Evolutionary conservation across 768 basidiomycete species (phyloP).

Genomic region (Mycena haematopus): DNA sequence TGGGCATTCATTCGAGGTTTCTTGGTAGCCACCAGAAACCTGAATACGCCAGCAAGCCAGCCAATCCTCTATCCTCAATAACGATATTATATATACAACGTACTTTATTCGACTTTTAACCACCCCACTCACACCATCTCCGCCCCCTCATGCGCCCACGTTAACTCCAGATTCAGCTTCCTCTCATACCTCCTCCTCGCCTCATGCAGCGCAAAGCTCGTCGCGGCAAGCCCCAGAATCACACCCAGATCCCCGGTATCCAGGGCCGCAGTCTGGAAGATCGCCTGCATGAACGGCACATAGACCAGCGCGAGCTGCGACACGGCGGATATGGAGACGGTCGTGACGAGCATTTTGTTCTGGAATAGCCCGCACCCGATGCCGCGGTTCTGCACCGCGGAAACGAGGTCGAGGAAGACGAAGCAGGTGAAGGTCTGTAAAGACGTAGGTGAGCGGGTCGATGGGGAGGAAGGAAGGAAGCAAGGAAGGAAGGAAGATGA

Average conservation of each 20-base stretch:
- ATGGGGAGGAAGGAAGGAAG: too few relatives aligned
- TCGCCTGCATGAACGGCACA: conserved; percentile 85
- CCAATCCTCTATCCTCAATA: too few relatives aligned
- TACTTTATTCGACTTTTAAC: too few relatives aligned
- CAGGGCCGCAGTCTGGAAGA: conserved; percentile 94
- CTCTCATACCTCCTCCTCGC: conserved; percentile 80
- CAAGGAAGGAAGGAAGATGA: too few relatives aligned
- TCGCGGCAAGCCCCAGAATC: conserved; percentile 69
- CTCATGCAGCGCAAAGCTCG: conserved; percentile 79
- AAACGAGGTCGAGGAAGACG: conserved; percentile 96
- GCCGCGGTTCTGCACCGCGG: conserved; percentile 93
- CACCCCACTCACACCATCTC: conserved; percentile 62
- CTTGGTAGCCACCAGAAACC: too few relatives aligned
- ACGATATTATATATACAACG: too few relatives aligned
- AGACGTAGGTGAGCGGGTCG: not conserved
- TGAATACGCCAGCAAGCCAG: too few relatives aligned
- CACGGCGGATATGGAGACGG: conserved; percentile 85
- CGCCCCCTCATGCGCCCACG: conserved; percentile 57
- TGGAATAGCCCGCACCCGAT: conserved; percentile 82
- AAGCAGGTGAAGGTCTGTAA: conserved; percentile 93
- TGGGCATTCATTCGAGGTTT: too few relatives aligned
- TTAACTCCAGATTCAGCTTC: conserved; percentile 57
- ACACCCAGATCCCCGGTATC: conserved; percentile 69
- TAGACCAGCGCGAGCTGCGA: conserved; percentile 89
- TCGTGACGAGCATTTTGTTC: conserved; percentile 90